These are phyloP conservation scores for Alternaria dauci DNA, from an alignment of 2,329 filamentous ascomycete genomes.

Conservation along the genomic window DNA sequence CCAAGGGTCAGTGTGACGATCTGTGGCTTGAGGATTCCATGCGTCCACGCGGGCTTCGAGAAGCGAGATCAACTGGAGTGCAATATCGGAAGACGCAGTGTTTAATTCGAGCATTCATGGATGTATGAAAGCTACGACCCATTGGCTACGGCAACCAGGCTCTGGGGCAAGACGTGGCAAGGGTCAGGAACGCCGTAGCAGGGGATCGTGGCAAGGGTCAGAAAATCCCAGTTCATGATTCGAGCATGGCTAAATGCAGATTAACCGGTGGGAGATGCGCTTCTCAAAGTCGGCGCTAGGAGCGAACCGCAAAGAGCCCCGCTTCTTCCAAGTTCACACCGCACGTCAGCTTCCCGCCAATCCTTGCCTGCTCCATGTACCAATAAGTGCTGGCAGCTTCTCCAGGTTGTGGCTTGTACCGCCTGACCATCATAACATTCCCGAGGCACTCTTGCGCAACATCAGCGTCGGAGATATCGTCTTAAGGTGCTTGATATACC, in stretches of 20 bases:
- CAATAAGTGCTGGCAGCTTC: conserved; percentile 21
- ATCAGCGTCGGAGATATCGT: conserved; percentile 27
- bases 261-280: conserved; percentile 18
- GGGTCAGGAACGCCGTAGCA: conserved; percentile 12
- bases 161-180: conserved; percentile 25
- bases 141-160: conserved; percentile 36
- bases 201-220: background rate
- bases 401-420: conserved; percentile 36
- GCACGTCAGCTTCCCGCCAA: conserved; percentile 18
- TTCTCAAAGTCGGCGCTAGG: conserved; percentile 6
- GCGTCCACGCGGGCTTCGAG: conserved; percentile 49
- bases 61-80: conserved; percentile 47
- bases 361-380: conserved; percentile 24
- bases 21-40: conserved; percentile 50
- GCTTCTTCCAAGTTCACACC: conserved; percentile 14
- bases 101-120: conserved; percentile 37
- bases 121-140: conserved; percentile 24
- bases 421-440: conserved; percentile 35
- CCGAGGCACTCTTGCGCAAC: conserved; percentile 17
- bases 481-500: conserved; percentile 14
- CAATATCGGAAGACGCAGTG: conserved; percentile 45
- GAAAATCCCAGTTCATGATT: conserved; percentile 7
- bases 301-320: conserved; percentile 9
- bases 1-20: conserved; percentile 42
- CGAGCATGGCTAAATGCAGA: conserved; percentile 14